Evolutionary conservation across 352 stramenopile genomes (phyloP), one percentile per base, ranked within the genome.

Genomic region (Phytophthora citrophthora): DNA sequence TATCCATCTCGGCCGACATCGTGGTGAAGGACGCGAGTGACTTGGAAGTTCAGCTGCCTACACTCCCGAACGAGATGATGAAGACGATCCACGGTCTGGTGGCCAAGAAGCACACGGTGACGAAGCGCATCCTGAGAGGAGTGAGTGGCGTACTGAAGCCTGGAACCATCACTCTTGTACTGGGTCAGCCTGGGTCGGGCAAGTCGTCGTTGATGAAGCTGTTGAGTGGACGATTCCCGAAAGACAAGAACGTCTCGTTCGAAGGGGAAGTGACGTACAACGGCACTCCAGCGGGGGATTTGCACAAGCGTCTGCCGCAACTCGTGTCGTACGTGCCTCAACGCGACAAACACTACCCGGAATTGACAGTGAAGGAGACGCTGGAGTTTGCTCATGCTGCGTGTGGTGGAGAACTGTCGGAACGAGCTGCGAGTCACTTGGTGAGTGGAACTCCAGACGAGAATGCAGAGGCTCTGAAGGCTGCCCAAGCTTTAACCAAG

Each of bases 171-270:
- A 65, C 57, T 4, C 49, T 65, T 20, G 57, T 65, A 5, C 57
- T 65, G 9, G 57, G 57, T 0, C 57, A 65, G 32, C 57, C 57
- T 52, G 57, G 57, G 10, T 65, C 57, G 27, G 57, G 57, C 40
- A 65, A 60, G 49, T 65, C 57, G 16, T 55, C 59, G 24, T 44
- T 77, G 9, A 61, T 77, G 64, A 77, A 77, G 36, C 18, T 72
- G 23, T 46, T 77, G 3, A 68, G 64, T 16, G 64, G 64, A 2
- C 44, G 65, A 0, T 76, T 76, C 50, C 58, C 55, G 0, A 39
- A 47, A 36, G 40, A 31, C 23, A 74, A 68, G 34, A 62, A 56
- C 43, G 46, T 74, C 16, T 26, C 38, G 18, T 27, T 76, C n/a
- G 53, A 72, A 4, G 68, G 64, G 1, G 45, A 56, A 13, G 54